Base-by-base conservation (phyloP, 202 grass and related monocot genomes). In the Panicum hallii region DNA sequence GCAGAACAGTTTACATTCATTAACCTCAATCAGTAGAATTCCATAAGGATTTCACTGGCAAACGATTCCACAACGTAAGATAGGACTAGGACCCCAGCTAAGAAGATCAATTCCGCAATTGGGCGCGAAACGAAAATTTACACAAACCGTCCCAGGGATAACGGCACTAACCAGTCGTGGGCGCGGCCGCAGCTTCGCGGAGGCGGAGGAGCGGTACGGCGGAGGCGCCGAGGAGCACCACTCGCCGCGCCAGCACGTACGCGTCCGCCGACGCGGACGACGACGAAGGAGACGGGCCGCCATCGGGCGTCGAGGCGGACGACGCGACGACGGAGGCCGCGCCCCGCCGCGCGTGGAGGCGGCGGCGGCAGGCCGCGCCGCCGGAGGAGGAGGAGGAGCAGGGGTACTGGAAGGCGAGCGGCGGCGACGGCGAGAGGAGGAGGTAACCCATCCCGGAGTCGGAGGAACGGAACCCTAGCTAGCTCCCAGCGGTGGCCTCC, bases 131-230 rank as follows among this genome's bases (percentile, higher is more conserved):
- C 34, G 0, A 57, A 57, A 81, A 11, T 77, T 41, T 22, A 81
- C 23, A 38, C 23, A 11, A 78, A 26, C 41, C 57, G 9, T 11
- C 11, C 1, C 22, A 64, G 11, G 43, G 82, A 65, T 36, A 38
- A 61, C 28, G 5, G 71, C 36, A 82, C 47, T 74, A 74, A 97
- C 97, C 93, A 60, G 87, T 88, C 13, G 55, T 28, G 7, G 91
- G 75, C 20, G 83, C 36, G 40, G 88, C 92, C 5, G 72, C 68
- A 34, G 92, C 92, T 77, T 87, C 78, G 75, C 85, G 66, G 20
- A 90, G 83, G 45, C 83, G 79, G 72, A 94, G 67, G 82, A 99
- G 83, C 77, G 97, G 97, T n/a, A 97, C 76, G 75, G 89, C 91
- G 15, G 90, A 90, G 68, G 94, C 57, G 49, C 97, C 88, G 17